phyloP scores from a whole-genome alignment of 2,329 filamentous ascomycete genomes.

The Claviceps cyperi region DNA sequence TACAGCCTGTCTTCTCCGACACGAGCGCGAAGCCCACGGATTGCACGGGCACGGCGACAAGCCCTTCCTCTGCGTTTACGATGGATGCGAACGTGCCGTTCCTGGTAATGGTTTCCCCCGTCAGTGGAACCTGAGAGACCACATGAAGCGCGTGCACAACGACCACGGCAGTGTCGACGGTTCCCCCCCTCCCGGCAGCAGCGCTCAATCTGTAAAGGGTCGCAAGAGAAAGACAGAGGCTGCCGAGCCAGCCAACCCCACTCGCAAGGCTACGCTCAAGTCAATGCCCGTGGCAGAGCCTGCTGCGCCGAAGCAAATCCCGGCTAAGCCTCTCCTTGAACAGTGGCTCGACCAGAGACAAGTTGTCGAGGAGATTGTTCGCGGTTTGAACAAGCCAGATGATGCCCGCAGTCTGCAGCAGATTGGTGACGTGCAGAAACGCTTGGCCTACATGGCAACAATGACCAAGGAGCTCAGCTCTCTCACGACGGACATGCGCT shows the following conservation, averaged over 20 bases:
- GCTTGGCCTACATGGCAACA: constrained; percentile 36
- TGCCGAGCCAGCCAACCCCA: constrained; percentile 23
- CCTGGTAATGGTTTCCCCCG: constrained; percentile 82
- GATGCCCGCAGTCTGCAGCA: constrained; percentile 39
- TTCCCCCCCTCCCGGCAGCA: constrained; percentile 24
- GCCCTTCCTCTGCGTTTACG: constrained; percentile 77
- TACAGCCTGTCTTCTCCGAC: constrained; percentile 83
- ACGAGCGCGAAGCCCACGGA: constrained; percentile 89
- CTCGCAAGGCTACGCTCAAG: constrained; percentile 37
- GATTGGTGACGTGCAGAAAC: constrained; percentile 35
- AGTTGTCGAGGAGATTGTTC: constrained; percentile 45
- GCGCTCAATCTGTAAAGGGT: constrained; percentile 28
- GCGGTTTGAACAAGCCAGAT: constrained; percentile 32
- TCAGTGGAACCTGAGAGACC: constrained; percentile 90
- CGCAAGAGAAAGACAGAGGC: constrained; percentile 45
- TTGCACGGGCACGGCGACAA: constrained; percentile 92
- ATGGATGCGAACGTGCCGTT: constrained; percentile 72
- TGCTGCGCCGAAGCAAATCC: constrained; percentile 12
- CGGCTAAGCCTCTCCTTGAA: constrained; percentile 29
- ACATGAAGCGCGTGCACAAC: constrained; percentile 91
- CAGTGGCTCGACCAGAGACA: constrained; percentile 49
- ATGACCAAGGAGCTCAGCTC: constrained; percentile 19
- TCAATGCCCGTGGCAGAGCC: constrained; percentile 19
- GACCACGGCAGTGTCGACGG: constrained; percentile 32
- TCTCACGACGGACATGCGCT: not conserved